Conservation (phyloP, 768 basidiomycete species). For the Mycena metata region DNA sequence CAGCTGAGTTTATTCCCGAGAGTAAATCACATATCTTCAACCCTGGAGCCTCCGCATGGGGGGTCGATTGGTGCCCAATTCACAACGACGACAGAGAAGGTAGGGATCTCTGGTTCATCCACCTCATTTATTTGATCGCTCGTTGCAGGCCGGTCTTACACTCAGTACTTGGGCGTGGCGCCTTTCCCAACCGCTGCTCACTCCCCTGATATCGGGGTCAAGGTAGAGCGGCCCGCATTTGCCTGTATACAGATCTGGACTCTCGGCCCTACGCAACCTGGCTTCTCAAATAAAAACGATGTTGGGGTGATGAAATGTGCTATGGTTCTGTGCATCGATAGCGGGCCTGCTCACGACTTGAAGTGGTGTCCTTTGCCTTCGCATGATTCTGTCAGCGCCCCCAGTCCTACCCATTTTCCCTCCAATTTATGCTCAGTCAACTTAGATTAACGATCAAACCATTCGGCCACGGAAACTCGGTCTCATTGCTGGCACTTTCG, state of each 20-base stretch:
- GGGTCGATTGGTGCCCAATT: slow-evolving; percentile 93
- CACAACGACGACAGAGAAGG: slow-evolving; percentile 68
- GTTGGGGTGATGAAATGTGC: slow-evolving; percentile 77
- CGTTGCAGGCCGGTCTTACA: slow-evolving; percentile 62
- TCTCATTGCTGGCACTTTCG: slow-evolving; percentile 85
- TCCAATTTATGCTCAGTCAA: slow-evolving; percentile 5
- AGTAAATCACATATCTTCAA: slow-evolving; percentile 82
- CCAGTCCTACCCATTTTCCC: not conserved
- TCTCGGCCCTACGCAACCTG: slow-evolving; percentile 44
- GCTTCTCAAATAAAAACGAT: slow-evolving; percentile 41
- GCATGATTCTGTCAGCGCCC: slow-evolving; percentile 64
- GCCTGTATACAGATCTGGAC: slow-evolving; percentile 94
- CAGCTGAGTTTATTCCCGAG: slow-evolving; percentile 72
- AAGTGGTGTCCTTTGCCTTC: slow-evolving; percentile 96
- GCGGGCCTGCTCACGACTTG: slow-evolving; percentile 82
- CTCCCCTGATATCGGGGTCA: slow-evolving; percentile 75
- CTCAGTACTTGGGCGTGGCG: slow-evolving; percentile 89
- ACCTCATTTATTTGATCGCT: slow-evolving; percentile 12
- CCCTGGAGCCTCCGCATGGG: slow-evolving; percentile 92
- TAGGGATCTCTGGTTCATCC: slow-evolving; percentile 48
- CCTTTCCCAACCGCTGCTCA: slow-evolving; percentile 77
- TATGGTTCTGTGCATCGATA: slow-evolving; percentile 87
- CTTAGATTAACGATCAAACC: slow-evolving; percentile 32
- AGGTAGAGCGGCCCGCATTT: slow-evolving; percentile 63
- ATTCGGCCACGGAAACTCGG: slow-evolving; percentile 74